Conservation (phyloP, 2,329 filamentous ascomycete genomes). For the Elsinoe batatas region DNA sequence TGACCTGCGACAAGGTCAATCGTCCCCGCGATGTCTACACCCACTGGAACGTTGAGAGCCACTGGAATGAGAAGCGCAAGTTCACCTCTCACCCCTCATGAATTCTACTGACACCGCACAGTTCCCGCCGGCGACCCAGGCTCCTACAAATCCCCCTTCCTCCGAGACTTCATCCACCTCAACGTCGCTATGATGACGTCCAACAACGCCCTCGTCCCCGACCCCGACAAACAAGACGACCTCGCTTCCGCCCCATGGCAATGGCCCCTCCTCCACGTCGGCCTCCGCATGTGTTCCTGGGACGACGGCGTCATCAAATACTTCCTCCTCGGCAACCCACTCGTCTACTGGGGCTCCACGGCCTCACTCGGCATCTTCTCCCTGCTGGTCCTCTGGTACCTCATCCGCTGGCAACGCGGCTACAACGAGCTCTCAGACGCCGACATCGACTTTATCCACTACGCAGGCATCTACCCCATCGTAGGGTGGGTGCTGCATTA, state of each 20-base stretch:
- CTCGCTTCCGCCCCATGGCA: slow-evolving; percentile 96
- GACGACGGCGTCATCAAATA: slow-evolving; percentile 94
- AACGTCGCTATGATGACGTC: slow-evolving; percentile 99
- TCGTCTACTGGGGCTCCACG: slow-evolving; percentile 93
- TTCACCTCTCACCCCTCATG: slow-evolving; percentile 18
- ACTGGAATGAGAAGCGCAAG: slow-evolving; percentile 87
- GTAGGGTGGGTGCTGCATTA: slow-evolving; percentile 96
- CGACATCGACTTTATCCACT: slow-evolving; percentile 92
- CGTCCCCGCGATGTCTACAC: slow-evolving; percentile 89
- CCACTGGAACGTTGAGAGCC: slow-evolving; percentile 97
- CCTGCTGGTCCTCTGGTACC: slow-evolving; percentile 69
- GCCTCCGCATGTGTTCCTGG: slow-evolving; percentile 98
- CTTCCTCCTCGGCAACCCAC: slow-evolving; percentile 92
- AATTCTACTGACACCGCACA: slow-evolving; percentile 27
- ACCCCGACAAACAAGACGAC: slow-evolving; percentile 98
- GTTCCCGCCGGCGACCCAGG: slow-evolving; percentile 82
- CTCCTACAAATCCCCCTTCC: slow-evolving; percentile 91
- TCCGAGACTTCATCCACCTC: slow-evolving; percentile 93
- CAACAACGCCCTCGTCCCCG: slow-evolving; percentile 94
- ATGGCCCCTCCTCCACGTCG: slow-evolving; percentile 92
- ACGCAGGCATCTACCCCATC: slow-evolving; percentile 80
- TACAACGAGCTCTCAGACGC: slow-evolving; percentile 68
- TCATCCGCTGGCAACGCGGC: slow-evolving; percentile 91
- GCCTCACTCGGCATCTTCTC: slow-evolving; percentile 64
- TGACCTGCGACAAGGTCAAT: slow-evolving; percentile 87